Percentiles rank a stretch among this genome's conserved stretches.
phyloP scores from a whole-genome alignment of 73 alveolate species.

The Breviolum minutum region DNA sequence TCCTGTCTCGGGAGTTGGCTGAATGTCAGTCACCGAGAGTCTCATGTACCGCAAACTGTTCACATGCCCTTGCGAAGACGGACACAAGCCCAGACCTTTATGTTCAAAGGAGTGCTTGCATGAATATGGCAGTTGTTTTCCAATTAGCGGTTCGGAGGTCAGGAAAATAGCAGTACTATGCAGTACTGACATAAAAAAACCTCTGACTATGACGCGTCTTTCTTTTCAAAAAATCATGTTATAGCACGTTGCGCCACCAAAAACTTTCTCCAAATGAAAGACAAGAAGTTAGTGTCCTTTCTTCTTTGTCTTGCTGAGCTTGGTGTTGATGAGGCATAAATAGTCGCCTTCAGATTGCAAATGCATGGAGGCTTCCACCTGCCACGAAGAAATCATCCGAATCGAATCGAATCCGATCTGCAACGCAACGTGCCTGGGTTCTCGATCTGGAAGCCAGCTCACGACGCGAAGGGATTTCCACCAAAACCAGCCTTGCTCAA shows the following conservation, averaged over 20 bases:
- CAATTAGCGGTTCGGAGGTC: no score
- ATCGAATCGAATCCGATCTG: background rate
- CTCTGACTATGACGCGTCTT: background rate
- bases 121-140: no score
- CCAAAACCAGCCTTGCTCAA: slow-evolving; percentile 29
- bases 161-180: background rate
- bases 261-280: background rate
- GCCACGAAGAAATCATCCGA: background rate
- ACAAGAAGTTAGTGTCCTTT: slow-evolving; percentile 23
- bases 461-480: slow-evolving; percentile 87
- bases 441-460: slow-evolving; percentile 87
- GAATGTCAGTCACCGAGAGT: background rate
- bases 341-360: slow-evolving; percentile 95
- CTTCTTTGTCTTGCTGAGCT: slow-evolving; percentile 78
- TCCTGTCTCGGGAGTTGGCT: slow-evolving; percentile 5
- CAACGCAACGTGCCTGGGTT: slow-evolving; percentile 31
- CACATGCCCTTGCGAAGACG: no score
- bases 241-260: background rate
- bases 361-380: slow-evolving; percentile 91
- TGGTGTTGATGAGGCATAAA: slow-evolving; percentile 80
- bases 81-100: background rate
- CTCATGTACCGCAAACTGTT: background rate
- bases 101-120: no score
- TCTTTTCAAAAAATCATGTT: background rate
- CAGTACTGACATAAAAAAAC: background rate